Percentiles rank a stretch among this genome's conserved stretches.
Evolutionary conservation across 2,329 filamentous ascomycete genomes (phyloP).

Genomic region (Pseudocercospora crystallina): DNA sequence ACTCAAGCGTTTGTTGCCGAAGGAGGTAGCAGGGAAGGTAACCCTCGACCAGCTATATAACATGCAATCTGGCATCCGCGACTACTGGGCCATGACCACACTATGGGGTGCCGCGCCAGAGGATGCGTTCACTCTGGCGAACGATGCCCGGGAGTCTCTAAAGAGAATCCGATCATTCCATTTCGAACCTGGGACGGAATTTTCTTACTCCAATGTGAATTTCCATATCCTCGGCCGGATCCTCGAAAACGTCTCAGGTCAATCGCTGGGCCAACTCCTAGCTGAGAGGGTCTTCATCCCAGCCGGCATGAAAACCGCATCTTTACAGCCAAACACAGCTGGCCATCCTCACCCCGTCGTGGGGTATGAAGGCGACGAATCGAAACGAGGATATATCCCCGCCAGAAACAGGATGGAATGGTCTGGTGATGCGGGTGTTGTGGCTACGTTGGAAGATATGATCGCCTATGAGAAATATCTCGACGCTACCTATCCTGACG

Average conservation of each 20-base stretch:
- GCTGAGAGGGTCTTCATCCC: conserved; percentile 41
- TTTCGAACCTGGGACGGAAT: conserved; percentile 45
- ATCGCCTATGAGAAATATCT: conserved; percentile 47
- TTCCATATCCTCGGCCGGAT: conserved; percentile 42
- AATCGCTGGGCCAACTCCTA: conserved; percentile 39
- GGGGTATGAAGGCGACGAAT: conserved; percentile 46
- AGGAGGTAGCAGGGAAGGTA: conserved; percentile 31
- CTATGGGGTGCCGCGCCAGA: conserved; percentile 46
- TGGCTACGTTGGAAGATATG: conserved; percentile 48
- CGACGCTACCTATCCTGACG: conserved; percentile 34
- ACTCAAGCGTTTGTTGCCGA: conserved; percentile 34
- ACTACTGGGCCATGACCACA: conserved; percentile 48
- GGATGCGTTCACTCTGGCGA: conserved; percentile 39
- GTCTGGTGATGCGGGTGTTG: conserved; percentile 48
- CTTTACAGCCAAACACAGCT: conserved; percentile 40
- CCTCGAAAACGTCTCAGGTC: conserved; percentile 41
- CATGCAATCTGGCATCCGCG: conserved; percentile 46
- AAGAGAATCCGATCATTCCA: conserved; percentile 40
- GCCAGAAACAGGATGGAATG: conserved; percentile 47
- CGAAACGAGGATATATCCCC: conserved; percentile 36
- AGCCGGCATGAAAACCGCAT: conserved; percentile 45
- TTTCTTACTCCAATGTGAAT: conserved; percentile 48
- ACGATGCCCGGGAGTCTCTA: conserved; percentile 32
- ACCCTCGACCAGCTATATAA: conserved; percentile 41
- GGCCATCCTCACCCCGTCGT: conserved; percentile 41